Conservation (phyloP, 2,329 filamentous ascomycete genomes). For the Pseudocercospora macadamiae region DNA sequence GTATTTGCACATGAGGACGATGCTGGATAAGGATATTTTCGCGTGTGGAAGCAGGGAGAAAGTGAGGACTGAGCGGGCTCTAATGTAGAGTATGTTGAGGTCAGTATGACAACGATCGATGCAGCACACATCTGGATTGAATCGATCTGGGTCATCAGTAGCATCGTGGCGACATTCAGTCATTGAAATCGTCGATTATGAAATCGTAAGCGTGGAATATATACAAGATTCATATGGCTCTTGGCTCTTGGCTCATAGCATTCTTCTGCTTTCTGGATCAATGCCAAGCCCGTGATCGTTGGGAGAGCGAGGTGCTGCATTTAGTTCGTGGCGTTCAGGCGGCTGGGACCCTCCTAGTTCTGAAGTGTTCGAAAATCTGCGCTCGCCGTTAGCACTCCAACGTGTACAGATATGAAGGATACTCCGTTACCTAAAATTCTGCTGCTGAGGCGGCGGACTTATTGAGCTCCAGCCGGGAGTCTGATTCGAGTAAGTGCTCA, state of each 20-base stretch:
- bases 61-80: neutral
- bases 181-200: neutral
- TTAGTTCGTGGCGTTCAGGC: neutral
- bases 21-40: neutral
- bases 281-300: neutral
- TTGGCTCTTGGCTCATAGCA: neutral
- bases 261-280: neutral
- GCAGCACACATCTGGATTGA: too few relatives aligned
- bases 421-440: neutral
- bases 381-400: neutral
- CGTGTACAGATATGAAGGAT: neutral
- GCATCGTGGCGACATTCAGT: neutral
- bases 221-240: conserved; percentile 1
- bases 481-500: neutral
- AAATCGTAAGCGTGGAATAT: neutral
- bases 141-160: neutral
- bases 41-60: too few relatives aligned
- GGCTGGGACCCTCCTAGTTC: conserved; percentile 9
- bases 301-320: conserved; percentile 1
- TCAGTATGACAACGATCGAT: too few relatives aligned
- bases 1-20: conserved; percentile 17
- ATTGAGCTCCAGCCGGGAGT: neutral
- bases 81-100: too few relatives aligned
- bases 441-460: neutral
- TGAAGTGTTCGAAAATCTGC: conserved; percentile 10